These are phyloP conservation scores for Warburgia ugandensis DNA, from an alignment of 164 flowering plant genomes.

Conservation along the genomic window DNA sequence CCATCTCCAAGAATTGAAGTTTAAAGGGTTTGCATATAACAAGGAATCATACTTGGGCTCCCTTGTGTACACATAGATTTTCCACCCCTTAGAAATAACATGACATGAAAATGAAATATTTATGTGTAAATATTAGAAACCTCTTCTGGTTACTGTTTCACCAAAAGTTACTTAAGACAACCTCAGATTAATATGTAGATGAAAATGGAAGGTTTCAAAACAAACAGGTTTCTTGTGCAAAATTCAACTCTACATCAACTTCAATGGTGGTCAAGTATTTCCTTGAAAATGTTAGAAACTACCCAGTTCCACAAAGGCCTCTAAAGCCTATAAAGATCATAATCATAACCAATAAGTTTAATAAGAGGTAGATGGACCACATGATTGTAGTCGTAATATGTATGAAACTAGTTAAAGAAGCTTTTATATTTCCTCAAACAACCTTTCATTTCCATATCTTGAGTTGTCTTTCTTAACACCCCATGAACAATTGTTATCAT, in stretches of 20 bases:
- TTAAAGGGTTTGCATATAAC: constrained; percentile 37
- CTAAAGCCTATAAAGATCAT: too few species aligned
- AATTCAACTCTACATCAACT: too few species aligned
- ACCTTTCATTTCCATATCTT: constrained; percentile 48
- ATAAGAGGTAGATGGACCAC: not conserved
- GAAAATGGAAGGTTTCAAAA: too few species aligned
- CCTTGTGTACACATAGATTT: constrained; percentile 42
- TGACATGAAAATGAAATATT: constrained; percentile 24
- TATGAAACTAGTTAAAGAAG: too few species aligned
- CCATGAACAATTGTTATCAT: constrained; percentile 47
- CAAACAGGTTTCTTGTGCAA: too few species aligned
- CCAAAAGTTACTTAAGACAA: not conserved
- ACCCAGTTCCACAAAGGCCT: too few species aligned
- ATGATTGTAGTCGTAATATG: too few species aligned
- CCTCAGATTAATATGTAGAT: too few species aligned
- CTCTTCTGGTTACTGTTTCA: not conserved
- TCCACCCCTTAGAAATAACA: constrained; percentile 55
- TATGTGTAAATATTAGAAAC: not conserved
- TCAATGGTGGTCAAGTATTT: too few species aligned
- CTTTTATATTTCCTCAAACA: too few species aligned
- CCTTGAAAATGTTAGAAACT: too few species aligned
- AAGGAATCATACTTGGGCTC: constrained; percentile 41
- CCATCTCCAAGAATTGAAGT: constrained; percentile 65
- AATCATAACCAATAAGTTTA: too few species aligned
- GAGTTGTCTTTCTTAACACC: constrained; percentile 35